Base-by-base conservation (phyloP, 2,329 filamentous ascomycete species). In the Ophiostoma perfectum region DNA sequence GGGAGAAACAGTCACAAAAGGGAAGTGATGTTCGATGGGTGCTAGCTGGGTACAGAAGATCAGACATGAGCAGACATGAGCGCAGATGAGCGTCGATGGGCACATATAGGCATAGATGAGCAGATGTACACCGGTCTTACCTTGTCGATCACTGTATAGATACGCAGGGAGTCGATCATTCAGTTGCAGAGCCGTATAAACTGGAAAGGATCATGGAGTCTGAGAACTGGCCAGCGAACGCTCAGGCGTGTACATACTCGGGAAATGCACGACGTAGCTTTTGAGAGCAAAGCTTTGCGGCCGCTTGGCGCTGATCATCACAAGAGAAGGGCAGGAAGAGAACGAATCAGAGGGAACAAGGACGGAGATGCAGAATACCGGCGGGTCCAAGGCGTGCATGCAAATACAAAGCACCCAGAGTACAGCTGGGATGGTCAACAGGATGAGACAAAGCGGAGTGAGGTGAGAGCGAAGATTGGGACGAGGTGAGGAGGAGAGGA, bases 221-320 rank as follows among this genome's bases (percentile, higher is more conserved):
- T 27, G 27, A 27, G 27, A 27, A 27, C 27, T 27, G 27, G 2
- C 27, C 27, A 27, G 27, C 27, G 27, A 27, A 27, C 27, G 2
- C 27, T 27, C 27, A 27, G 27, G 27, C 27, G 1, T 2, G 27
- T 27, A 27, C 27, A 36, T n/a, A 9, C 18, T 9, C 49, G 5
- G n/a, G n/a, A 55, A 55, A 27, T 18, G n/a, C 2, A 6, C 27
- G 27, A 27, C 27, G 27, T 27, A 27, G 27, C 27, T 27, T 27
- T 27, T 27, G 27, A 27, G 27, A 27, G 27, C 27, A 27, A 27
- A 27, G 27, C 27, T 2, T 2, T 55, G n/a, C n/a, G 49, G 5
- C 49, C 49, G 49, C 49, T 55, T 55, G n/a, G 49, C 49, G 49
- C 49, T 27, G 49, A n/a, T 55, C n/a, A 55, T 55, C 49, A 9